phyloP scores from a whole-genome alignment of 2,329 filamentous ascomycete species.

The Verticillium dahliae region DNA sequence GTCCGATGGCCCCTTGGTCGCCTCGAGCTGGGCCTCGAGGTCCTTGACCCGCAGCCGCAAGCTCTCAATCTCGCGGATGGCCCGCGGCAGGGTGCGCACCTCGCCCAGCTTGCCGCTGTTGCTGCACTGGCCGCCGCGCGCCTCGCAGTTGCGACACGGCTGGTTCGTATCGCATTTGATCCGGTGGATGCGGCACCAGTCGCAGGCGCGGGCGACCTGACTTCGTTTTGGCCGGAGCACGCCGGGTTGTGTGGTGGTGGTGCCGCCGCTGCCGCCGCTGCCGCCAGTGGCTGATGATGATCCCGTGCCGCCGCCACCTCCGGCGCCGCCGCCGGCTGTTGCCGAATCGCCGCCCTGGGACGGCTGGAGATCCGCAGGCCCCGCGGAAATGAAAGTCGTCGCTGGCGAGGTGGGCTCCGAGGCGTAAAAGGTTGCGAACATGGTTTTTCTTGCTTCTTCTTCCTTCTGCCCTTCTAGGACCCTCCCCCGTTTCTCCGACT shows the following conservation, averaged over 20 bases:
- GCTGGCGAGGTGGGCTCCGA: background rate
- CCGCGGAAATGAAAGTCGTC: background rate
- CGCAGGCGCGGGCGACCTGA: conserved; percentile 24
- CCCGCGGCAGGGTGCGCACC: conserved; percentile 20
- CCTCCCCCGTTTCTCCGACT: background rate
- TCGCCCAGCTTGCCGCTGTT: conserved; percentile 22
- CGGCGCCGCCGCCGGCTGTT: too few relatives aligned
- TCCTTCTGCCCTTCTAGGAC: background rate
- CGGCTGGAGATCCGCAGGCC: background rate
- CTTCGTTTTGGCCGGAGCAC: conserved; percentile 6
- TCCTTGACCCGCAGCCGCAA: conserved; percentile 22
- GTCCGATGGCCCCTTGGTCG: conserved; percentile 1
- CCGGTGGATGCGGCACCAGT: conserved; percentile 32
- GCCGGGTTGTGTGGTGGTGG: background rate
- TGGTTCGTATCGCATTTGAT: conserved; percentile 32
- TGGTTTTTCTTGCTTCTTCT: background rate
- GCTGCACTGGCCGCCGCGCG: conserved; percentile 26
- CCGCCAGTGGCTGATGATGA: too few relatives aligned
- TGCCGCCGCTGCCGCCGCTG: background rate
- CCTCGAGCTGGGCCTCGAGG: conserved; percentile 18
- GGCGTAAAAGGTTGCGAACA: conserved; percentile 1
- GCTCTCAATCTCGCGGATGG: conserved; percentile 27
- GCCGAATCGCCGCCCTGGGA: background rate
- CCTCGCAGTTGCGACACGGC: conserved; percentile 32
- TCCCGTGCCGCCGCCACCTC: too few relatives aligned